A percentile compares a stretch with the other conserved stretches of the same genome.
phyloP scores from a whole-genome alignment of 106 monocot species.

The Xerophyta viscosa region DNA sequence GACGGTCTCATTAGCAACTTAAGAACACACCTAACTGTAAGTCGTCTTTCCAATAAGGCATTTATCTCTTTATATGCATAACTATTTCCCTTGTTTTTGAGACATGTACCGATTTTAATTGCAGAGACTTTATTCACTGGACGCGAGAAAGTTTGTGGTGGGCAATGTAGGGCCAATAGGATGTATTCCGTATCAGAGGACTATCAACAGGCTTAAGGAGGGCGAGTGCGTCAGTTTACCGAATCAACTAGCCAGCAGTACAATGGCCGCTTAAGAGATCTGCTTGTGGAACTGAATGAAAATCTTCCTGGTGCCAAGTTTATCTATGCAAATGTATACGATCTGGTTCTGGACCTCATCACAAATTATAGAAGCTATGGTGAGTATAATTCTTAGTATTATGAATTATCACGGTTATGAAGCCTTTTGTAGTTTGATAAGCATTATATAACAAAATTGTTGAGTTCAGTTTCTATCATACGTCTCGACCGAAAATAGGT shows the following conservation, averaged over 20 bases:
- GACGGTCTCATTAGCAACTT: slow-evolving; percentile 50
- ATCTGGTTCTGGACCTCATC: slow-evolving; percentile 25
- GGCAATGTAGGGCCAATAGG: slow-evolving; percentile 34
- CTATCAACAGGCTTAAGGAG: slow-evolving; percentile 14
- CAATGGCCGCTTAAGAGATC: slow-evolving; percentile 17
- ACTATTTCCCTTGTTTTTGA: no score
- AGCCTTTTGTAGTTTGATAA: no score
- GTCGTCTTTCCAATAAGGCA: not conserved
- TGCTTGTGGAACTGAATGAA: slow-evolving; percentile 20
- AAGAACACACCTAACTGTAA: slow-evolving; percentile 54
- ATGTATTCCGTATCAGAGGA: slow-evolving; percentile 37
- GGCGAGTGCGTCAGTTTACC: slow-evolving; percentile 23
- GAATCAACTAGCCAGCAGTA: slow-evolving; percentile 22
- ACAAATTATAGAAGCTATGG: slow-evolving; percentile 21
- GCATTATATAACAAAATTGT: no score
- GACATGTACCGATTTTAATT: not conserved
- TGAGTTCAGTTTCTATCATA: no score
- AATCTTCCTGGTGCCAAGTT: slow-evolving; percentile 28
- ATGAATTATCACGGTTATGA: no score
- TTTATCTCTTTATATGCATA: no score
- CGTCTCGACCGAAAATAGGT: no score
- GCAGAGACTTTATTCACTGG: slow-evolving; percentile 23
- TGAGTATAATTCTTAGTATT: not conserved
- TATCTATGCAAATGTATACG: slow-evolving; percentile 30
- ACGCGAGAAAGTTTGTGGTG: slow-evolving; percentile 25